Conservation (phyloP, 2,329 filamentous ascomycete species). For the Curvularia verruculosa region DNA sequence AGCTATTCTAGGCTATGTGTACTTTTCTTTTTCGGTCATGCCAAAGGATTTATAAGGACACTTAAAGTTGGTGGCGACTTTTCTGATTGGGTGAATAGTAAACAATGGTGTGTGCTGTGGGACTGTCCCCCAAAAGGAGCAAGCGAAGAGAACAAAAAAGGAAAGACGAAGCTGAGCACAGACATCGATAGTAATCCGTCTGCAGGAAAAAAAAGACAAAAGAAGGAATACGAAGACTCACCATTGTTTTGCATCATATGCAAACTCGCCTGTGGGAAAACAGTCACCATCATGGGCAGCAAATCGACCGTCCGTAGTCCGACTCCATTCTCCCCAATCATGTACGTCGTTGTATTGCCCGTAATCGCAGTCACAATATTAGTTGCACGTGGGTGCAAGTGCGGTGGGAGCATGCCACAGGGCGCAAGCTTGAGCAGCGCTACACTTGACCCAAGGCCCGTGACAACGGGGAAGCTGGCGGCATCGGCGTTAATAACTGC, state of each 20-base stretch:
- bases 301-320: slow-evolving; percentile 51
- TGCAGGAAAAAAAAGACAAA: background rate
- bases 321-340: slow-evolving; percentile 60
- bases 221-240: slow-evolving; percentile 31
- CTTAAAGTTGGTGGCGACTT: too few species aligned
- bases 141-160: background rate
- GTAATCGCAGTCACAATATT: slow-evolving; percentile 57
- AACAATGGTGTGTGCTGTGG: too few species aligned
- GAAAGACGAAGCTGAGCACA: background rate
- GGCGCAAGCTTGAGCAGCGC: slow-evolving; percentile 56
- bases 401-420: slow-evolving; percentile 59
- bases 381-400: slow-evolving; percentile 57
- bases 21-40: too few species aligned
- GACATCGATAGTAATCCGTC: too few species aligned
- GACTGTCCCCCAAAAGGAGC: too few species aligned
- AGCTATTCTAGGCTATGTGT: too few species aligned
- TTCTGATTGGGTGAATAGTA: too few species aligned
- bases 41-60: too few species aligned
- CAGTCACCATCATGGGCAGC: slow-evolving; percentile 55
- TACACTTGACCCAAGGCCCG: slow-evolving; percentile 56
- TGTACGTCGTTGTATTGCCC: slow-evolving; percentile 59
- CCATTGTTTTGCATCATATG: slow-evolving; percentile 60
- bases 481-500: slow-evolving; percentile 60
- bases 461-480: slow-evolving; percentile 58
- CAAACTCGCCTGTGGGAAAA: slow-evolving; percentile 57